A percentile compares a stretch with the other conserved stretches of the same genome.
Evolutionary conservation across 2,329 filamentous ascomycete genomes (phyloP).

Genomic region (Bisporella sp.): DNA sequence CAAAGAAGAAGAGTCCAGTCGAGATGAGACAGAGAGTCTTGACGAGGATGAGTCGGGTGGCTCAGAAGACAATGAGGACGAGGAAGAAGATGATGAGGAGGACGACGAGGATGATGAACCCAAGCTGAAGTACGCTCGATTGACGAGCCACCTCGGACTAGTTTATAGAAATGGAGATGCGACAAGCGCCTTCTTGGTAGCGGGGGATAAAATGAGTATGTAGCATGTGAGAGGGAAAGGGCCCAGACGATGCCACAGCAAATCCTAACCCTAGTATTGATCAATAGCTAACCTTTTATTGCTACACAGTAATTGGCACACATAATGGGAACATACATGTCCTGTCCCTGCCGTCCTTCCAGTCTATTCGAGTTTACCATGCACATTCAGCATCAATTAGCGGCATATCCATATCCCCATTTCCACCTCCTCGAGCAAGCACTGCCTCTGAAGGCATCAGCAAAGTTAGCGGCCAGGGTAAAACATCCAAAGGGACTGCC

Average conservation of each 20-base stretch:
- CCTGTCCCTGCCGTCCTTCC: conserved; percentile 73
- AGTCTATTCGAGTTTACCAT: conserved; percentile 78
- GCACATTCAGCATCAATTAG: conserved; percentile 91
- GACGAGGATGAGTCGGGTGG: conserved; percentile 21
- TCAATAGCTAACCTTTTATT: not conserved
- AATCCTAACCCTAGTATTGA: too few species aligned
- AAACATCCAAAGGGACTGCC: conserved; percentile 27
- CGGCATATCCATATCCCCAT: conserved; percentile 82
- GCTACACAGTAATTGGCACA: conserved; percentile 64
- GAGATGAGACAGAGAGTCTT: conserved; percentile 13
- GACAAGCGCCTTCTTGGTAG: conserved; percentile 83
- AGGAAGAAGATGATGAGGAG: conserved; percentile 56
- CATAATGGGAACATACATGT: conserved; percentile 97
- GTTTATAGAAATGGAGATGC: conserved; percentile 94
- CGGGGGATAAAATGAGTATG: conserved; percentile 80
- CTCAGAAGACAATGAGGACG: conserved; percentile 37
- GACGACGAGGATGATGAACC: conserved; percentile 93
- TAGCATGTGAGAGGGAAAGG: not conserved
- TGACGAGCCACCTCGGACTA: conserved; percentile 71
- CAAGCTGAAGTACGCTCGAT: conserved; percentile 81
- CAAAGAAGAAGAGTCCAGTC: conserved; percentile 14
- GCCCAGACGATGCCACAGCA: too few species aligned
- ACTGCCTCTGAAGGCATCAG: conserved; percentile 30
- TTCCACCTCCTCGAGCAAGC: conserved; percentile 51
- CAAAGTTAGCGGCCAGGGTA: conserved; percentile 26